Conservation (phyloP, 306 rosid genomes). For the Datisca glomerata region DNA sequence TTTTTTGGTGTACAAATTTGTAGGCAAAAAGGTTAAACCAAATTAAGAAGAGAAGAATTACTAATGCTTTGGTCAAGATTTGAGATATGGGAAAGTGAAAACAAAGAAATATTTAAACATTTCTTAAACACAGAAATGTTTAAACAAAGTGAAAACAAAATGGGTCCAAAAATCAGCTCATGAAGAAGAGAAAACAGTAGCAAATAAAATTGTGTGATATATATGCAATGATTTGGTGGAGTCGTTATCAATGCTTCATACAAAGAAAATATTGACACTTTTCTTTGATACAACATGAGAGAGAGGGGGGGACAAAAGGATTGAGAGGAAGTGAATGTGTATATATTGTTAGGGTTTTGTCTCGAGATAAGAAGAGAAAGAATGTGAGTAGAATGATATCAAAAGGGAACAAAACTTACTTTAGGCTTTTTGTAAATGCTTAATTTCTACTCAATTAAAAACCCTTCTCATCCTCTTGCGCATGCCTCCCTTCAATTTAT, state of each 20-base stretch:
- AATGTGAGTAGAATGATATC: constrained; percentile 99
- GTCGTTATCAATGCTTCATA: constrained; percentile 1
- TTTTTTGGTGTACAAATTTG: too few relatives aligned
- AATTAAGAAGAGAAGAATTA: too few relatives aligned
- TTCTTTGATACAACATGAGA: background rate
- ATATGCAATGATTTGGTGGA: background rate
- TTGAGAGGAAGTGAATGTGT: constrained; percentile 36
- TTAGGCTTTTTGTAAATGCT: constrained; percentile 88
- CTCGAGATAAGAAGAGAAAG: constrained; percentile 30
- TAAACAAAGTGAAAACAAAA: background rate
- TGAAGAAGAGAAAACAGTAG: background rate
- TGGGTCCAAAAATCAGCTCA: background rate
- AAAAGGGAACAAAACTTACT: constrained; percentile 75
- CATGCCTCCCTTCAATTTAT: background rate
- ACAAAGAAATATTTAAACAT: too few relatives aligned
- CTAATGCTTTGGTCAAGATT: too few relatives aligned
- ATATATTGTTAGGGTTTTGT: constrained; percentile 46
- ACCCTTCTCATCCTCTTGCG: constrained; percentile 25
- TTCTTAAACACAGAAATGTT: too few relatives aligned
- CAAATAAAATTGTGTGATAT: background rate
- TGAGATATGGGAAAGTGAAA: too few relatives aligned
- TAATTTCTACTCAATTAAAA: constrained; percentile 79
- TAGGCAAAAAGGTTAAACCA: too few relatives aligned
- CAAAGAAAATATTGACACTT: too few relatives aligned
- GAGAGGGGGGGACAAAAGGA: constrained; percentile 3